Evolutionary conservation across 371 early-diverging fungal species (phyloP).

Genomic region (Mucor piriformis): DNA sequence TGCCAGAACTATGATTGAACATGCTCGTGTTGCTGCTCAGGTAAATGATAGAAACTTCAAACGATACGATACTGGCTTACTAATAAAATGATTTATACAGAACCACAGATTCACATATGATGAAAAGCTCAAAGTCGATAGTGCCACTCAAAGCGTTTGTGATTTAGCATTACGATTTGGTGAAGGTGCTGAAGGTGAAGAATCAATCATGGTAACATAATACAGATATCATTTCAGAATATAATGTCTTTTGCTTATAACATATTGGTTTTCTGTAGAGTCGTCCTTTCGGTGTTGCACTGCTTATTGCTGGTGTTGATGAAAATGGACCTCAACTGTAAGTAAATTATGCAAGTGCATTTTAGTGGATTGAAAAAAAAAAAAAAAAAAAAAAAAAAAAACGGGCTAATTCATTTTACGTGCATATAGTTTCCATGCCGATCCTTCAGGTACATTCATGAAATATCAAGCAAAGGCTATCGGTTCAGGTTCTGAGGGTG

Average conservation of each 20-base stretch:
- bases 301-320: slow-evolving; percentile 97
- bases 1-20: slow-evolving; percentile 96
- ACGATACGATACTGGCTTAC: not conserved
- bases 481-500: slow-evolving; percentile 98
- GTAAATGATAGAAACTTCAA: slow-evolving; percentile 56
- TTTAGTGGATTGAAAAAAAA: not conserved
- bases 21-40: slow-evolving; percentile 95
- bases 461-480: slow-evolving; percentile 96
- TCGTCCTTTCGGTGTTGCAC: slow-evolving; percentile 99
- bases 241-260: too few relatives aligned
- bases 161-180: slow-evolving; percentile 97
- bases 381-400: not conserved
- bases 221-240: too few relatives aligned
- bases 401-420: not conserved
- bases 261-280: slow-evolving; percentile 56
- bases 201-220: slow-evolving; percentile 95
- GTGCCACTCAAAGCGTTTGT: slow-evolving; percentile 96
- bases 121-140: slow-evolving; percentile 93
- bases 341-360: slow-evolving; percentile 35
- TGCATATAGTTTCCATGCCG: slow-evolving; percentile 79
- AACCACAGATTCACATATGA: slow-evolving; percentile 95
- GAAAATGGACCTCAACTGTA: slow-evolving; percentile 98
- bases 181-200: slow-evolving; percentile 95
- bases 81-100: slow-evolving; percentile 36
- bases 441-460: slow-evolving; percentile 96